Base-by-base conservation (phyloP, 1,284 basidiomycete species). In the Psilocybe mexicana region DNA sequence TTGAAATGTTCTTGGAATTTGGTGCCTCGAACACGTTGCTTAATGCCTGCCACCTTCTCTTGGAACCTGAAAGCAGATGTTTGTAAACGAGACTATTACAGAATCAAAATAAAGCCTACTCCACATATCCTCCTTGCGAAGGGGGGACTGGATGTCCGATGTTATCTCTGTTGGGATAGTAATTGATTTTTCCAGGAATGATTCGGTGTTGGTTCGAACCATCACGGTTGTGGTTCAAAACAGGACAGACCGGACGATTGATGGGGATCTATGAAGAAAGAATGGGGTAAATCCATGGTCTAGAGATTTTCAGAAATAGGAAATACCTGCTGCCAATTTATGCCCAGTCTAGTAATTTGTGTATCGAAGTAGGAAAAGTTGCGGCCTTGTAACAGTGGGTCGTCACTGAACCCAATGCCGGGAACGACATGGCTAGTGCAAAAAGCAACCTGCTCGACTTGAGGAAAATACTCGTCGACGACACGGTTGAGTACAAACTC, bases 291-390 rank as follows among this genome's bases (percentile, higher is more conserved):
- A 33, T 33, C 30, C 8, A 8, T 4, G 24, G n/a, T 28, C 25
- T 47, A 12, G 35, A 14, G 49, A n/a, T 14, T 26, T 7, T 28
- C n/a, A 28, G 14, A 42, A 23, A 36, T 4, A 0, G 12, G 40
- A 65, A 70, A n/a, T 48, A 82, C 83, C 72, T 85, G 81, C 69
- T 88, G 77, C 79, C 85, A 90, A 63, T 90, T 90, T 2, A 90
- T 73, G 18, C 93, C 93, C 4, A 93, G 73, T 33, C 91, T 82
- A 1, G 83, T 80, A 48, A 92, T 78, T 67, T 92, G 90, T 0
- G 91, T 93, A 70, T 93, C 91, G 63, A 88, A 85, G 74, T 93
- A 94, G 0, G 86, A 89, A 73, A 94, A 94, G 73, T 92, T 92
- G 43, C 93, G 80, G 14, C 88, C 86, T 73, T 92, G 88, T n/a